phyloP scores from a whole-genome alignment of 768 basidiomycete genomes.

The Leccinellum rugosiceps region DNA sequence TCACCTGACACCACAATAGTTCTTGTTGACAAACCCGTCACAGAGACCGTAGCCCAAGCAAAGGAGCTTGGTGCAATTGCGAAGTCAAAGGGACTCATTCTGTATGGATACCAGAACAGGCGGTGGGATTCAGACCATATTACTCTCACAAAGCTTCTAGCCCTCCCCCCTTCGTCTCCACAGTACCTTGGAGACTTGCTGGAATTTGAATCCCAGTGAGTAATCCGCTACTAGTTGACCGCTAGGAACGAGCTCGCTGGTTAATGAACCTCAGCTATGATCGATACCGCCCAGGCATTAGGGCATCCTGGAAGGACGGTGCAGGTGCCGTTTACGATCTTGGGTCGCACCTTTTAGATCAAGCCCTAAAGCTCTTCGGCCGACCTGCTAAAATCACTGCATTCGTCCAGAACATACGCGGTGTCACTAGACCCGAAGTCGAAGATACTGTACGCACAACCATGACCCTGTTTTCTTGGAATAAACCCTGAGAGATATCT shows the following conservation, averaged over 20 bases:
- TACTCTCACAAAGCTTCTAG: constrained; percentile 56
- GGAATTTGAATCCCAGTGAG: constrained; percentile 77
- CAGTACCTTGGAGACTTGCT: constrained; percentile 57
- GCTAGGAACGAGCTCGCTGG: neutral
- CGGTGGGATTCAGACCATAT: constrained; percentile 80
- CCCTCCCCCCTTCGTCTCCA: constrained; percentile 47
- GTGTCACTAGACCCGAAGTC: constrained; percentile 58
- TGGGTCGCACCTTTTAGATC: constrained; percentile 79
- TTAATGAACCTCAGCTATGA: constrained; percentile 51
- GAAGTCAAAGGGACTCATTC: constrained; percentile 52
- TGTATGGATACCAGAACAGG: constrained; percentile 74
- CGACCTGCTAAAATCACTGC: constrained; percentile 65
- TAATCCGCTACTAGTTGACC: neutral
- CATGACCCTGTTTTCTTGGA: neutral
- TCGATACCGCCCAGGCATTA: constrained; percentile 62
- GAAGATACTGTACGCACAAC: constrained; percentile 56
- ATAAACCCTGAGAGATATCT: neutral
- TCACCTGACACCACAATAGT: constrained; percentile 38
- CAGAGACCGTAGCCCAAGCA: constrained; percentile 57
- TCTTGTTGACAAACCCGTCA: constrained; percentile 78
- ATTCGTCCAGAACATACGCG: constrained; percentile 65
- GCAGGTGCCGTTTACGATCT: constrained; percentile 74
- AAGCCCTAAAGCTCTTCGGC: constrained; percentile 73
- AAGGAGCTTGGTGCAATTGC: constrained; percentile 59
- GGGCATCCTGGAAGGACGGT: constrained; percentile 79